Percentiles rank a stretch among this genome's conserved stretches.
phyloP scores from a whole-genome alignment of 148 eudicot genomes.

The Rhododendron ovatum region DNA sequence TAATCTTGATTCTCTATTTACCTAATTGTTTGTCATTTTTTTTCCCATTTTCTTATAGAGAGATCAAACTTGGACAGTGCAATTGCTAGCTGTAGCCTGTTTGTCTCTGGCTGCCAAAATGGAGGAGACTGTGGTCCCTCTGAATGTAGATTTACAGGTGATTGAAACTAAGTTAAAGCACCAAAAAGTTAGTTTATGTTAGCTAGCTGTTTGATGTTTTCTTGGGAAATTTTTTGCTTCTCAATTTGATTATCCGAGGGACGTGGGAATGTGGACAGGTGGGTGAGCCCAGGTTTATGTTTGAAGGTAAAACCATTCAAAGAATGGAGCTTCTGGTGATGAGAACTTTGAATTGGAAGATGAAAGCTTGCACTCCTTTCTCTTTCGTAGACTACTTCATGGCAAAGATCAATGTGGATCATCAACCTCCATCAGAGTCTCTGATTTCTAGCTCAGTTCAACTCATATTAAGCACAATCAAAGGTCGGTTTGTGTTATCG shows the following conservation, averaged over 20 bases:
- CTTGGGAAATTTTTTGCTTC: not conserved
- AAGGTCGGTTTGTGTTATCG: constrained; percentile 33
- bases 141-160: constrained; percentile 63
- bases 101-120: constrained; percentile 81
- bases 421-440: constrained; percentile 19
- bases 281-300: constrained; percentile 57
- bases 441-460: constrained; percentile 48
- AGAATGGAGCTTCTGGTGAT: constrained; percentile 84
- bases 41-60: constrained; percentile 26
- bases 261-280: constrained; percentile 44
- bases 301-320: constrained; percentile 73
- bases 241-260: not conserved
- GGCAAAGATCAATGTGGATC: constrained; percentile 24
- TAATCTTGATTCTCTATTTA: not conserved
- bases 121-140: constrained; percentile 60
- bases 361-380: constrained; percentile 70
- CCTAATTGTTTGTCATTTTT: not conserved
- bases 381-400: constrained; percentile 61
- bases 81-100: constrained; percentile 79
- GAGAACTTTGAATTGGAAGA: constrained; percentile 66
- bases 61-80: constrained; percentile 63
- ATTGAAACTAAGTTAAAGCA: not conserved
- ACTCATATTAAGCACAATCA: constrained; percentile 50
- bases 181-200: not conserved
- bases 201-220: not conserved